Evolutionary conservation across 495 filamentous ascomycete genomes (phyloP).

Genomic region (Lepidopterella palustris): DNA sequence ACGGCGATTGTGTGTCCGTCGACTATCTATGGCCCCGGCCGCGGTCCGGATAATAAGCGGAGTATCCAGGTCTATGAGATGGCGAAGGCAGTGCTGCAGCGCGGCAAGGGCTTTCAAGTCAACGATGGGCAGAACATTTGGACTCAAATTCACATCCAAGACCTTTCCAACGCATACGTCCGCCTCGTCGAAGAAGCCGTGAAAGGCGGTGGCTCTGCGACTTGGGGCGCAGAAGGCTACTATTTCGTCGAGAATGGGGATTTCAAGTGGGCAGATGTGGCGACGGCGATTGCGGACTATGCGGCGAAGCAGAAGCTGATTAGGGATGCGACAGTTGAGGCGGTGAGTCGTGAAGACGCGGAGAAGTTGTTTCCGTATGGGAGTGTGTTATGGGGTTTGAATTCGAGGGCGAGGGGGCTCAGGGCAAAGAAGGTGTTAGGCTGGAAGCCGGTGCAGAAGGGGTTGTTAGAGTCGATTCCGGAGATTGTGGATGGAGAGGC

Average conservation of each 20-base stretch:
- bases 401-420: slow-evolving; percentile 51
- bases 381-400: slow-evolving; percentile 44
- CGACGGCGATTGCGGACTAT: slow-evolving; percentile 52
- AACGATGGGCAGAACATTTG: slow-evolving; percentile 60
- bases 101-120: slow-evolving; percentile 58
- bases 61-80: slow-evolving; percentile 60
- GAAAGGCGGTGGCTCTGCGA: slow-evolving; percentile 50
- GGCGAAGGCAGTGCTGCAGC: slow-evolving; percentile 48
- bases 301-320: slow-evolving; percentile 61
- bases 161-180: slow-evolving; percentile 61
- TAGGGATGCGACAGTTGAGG: slow-evolving; percentile 47
- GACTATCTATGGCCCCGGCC: slow-evolving; percentile 68
- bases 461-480: slow-evolving; percentile 48
- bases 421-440: slow-evolving; percentile 55
- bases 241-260: slow-evolving; percentile 67
- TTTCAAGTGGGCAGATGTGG: slow-evolving; percentile 65
- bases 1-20: slow-evolving; percentile 73
- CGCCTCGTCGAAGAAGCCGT: slow-evolving; percentile 60
- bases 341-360: slow-evolving; percentile 28
- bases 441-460: slow-evolving; percentile 49
- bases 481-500: slow-evolving; percentile 43
- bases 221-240: slow-evolving; percentile 67
- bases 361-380: slow-evolving; percentile 23
- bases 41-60: slow-evolving; percentile 61
- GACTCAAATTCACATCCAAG: slow-evolving; percentile 68